Evolutionary conservation across 441 rosid species (phyloP), one percentile per base, ranked within the genome.

Genomic region (Mallotus japonicus): DNA sequence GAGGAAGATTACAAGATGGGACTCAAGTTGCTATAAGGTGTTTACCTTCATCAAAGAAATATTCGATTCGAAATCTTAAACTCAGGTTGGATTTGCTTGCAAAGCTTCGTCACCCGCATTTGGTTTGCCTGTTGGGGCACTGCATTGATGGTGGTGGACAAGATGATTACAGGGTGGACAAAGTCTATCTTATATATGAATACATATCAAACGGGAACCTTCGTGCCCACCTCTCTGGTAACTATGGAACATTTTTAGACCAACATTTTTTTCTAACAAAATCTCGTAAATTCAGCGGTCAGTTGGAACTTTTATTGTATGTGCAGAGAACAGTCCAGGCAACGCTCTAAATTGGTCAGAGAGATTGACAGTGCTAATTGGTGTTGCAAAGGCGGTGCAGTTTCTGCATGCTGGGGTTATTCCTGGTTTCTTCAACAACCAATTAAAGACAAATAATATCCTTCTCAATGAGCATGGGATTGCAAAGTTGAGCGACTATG

Each of bases 321-420:
- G 71, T 85, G 78, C 58, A 87, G 90, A 81, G 47, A 72, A 72
- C 72, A 74, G 67, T 68, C 78, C 74, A 0, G 88, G 80, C 28
- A 81, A 79, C 74, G 79, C 69, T 51, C 81, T 89, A 60, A 86
- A 76, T 72, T 92, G 97, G 97, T 79, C 97, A 34, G 87, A 88
- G 86, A 90, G 97, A 75, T 72, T 89, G 71, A 83, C 82, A 63
- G 84, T 83, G 53, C 78, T 90, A 20, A 84, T 72, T 55, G 85
- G 93, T 60, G 83, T 88, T 44, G 96, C 94, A 59, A 89, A 84
- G 79, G 94, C 94, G 22, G 89, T 90, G 62, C 96, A 88, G 70
- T 92, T 88, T 85, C 87, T 92, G 77, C 97, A 92, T 65, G 89
- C 96, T 28, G 96, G 96, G 73, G 90, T 90, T 40, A 89, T 92